These are phyloP conservation scores for Orbilia quercus DNA, from an alignment of 2,329 filamentous ascomycete species.

Conservation along the genomic window DNA sequence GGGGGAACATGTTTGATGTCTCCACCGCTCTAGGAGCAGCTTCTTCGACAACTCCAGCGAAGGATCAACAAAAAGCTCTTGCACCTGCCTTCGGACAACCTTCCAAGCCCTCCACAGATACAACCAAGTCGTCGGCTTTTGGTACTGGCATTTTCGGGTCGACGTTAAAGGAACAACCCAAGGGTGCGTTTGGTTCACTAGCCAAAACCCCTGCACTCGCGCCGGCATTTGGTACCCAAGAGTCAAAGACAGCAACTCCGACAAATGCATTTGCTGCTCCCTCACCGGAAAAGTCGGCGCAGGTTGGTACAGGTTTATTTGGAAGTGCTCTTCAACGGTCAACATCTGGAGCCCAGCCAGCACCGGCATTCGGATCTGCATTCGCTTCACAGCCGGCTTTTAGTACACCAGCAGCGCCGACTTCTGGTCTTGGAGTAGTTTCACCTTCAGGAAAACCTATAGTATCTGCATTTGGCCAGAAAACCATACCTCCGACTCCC, in stretches of 20 bases:
- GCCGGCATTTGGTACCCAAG: conserved; percentile 39
- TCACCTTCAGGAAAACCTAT: conserved; percentile 21
- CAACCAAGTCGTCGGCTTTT: conserved; percentile 39
- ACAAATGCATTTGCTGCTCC: conserved; percentile 34
- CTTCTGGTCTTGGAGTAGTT: conserved; percentile 29
- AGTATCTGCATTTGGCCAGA: conserved; percentile 38
- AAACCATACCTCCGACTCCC: conserved; percentile 11
- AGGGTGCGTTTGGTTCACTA: conserved; percentile 33
- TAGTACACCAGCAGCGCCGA: conserved; percentile 8
- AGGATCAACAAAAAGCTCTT: conserved; percentile 33
- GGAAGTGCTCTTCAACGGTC: conserved; percentile 46
- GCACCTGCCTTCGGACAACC: conserved; percentile 44
- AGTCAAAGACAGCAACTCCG: conserved; percentile 17
- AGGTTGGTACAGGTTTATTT: conserved; percentile 45
- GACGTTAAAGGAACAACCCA: conserved; percentile 49
- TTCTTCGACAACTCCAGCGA: conserved; percentile 24
- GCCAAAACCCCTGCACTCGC: conserved; percentile 37
- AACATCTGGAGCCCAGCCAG: conserved; percentile 20
- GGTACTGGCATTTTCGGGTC: conserved; percentile 46
- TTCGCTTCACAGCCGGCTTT: conserved; percentile 21
- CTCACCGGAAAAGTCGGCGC: conserved; percentile 29
- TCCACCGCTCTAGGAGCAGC: conserved; percentile 19
- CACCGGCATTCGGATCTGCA: conserved; percentile 18
- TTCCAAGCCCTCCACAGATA: conserved; percentile 13
- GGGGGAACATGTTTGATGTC: conserved; percentile 52